A percentile compares a stretch with the other conserved stretches of the same genome.
phyloP scores from a whole-genome alignment of 2,329 filamentous ascomycete species.

The Aspergillus bombycis region DNA sequence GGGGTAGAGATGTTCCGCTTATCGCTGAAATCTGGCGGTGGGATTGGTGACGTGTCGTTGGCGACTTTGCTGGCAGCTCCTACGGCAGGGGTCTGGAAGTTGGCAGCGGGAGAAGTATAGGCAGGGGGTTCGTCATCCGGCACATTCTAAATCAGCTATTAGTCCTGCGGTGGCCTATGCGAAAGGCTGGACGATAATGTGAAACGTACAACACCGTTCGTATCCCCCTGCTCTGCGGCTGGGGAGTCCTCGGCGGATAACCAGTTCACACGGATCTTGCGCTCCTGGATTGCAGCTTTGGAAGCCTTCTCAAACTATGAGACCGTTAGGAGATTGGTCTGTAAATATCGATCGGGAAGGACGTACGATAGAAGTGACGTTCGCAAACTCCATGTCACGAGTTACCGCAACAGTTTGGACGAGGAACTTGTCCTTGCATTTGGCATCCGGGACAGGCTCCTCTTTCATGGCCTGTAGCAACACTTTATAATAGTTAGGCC shows the following conservation, averaged over 20 bases:
- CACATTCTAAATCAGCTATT: constrained; percentile 25
- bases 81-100: constrained; percentile 50
- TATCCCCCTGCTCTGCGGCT: constrained; percentile 27
- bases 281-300: constrained; percentile 81
- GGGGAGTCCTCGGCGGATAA: constrained; percentile 63
- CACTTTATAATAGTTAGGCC: constrained; percentile 57
- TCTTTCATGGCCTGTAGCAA: constrained; percentile 98
- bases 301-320: constrained; percentile 73
- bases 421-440: constrained; percentile 96
- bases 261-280: constrained; percentile 93
- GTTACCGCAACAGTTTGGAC: constrained; percentile 89
- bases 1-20: constrained; percentile 45
- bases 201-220: constrained; percentile 42
- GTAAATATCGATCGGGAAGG: constrained; percentile 23
- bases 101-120: constrained; percentile 59
- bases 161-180: constrained; percentile 7
- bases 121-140: constrained; percentile 53
- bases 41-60: constrained; percentile 37
- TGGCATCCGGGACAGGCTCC: constrained; percentile 81
- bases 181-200: neutral
- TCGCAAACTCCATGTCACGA: constrained; percentile 79
- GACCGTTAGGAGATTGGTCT: constrained; percentile 11
- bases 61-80: constrained; percentile 47
- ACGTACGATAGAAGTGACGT: constrained; percentile 78
- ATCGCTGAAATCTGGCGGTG: constrained; percentile 40